Base-by-base conservation (phyloP, 176 grass and related monocot genomes). In the Eleusine coracana region DNA sequence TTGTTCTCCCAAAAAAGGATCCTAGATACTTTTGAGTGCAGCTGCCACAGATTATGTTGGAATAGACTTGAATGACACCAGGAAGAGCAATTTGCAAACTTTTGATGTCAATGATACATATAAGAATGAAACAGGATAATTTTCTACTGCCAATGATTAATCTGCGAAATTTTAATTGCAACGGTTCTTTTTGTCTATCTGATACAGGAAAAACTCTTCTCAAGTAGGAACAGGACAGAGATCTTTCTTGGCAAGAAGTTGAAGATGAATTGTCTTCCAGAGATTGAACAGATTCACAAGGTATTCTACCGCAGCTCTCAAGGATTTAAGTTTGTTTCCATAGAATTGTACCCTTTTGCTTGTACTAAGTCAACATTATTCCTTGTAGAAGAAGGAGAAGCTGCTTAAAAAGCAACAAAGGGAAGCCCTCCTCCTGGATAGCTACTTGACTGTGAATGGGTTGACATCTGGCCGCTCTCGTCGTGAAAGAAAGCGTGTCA, bases 341-440 rank as follows among this genome's bases (percentile, higher is more conserved):
- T 41, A 71, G 45, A 77, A 63, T 76, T 81, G 4, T 23, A 66
- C 56, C 3, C 56, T 56, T 56, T 6, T 55, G 59, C 17, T 23
- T 73, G 18, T 76, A 73, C 76, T 63, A 54, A 73, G 21, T 66
- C 10, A 46, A 25, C 36, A 67, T 74, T 55, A 37, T 42, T 72
- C 84, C 54, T 87, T 90, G 79, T 80, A 98, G 93, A 98, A 81
- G 87, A 98, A 95, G 77, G 92, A 95, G 82, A 98, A 78, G 80
- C 76, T 93, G 76, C 79, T 95, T 34, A 98, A 93, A 79, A 98
- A 98, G 84, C 92, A 95, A 83, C 96, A 95, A 86, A 95, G 96
- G 82, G 91, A 98, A 91, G 92, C 96, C 55, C 84, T 98, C 50
- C 92, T 95, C 76, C 91, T 98, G 6, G 89, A 93, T 51, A 95